Percentiles rank a stretch among this genome's conserved stretches.
phyloP scores from a whole-genome alignment of 176 grass and related monocot species.

The Eleusine indica region DNA sequence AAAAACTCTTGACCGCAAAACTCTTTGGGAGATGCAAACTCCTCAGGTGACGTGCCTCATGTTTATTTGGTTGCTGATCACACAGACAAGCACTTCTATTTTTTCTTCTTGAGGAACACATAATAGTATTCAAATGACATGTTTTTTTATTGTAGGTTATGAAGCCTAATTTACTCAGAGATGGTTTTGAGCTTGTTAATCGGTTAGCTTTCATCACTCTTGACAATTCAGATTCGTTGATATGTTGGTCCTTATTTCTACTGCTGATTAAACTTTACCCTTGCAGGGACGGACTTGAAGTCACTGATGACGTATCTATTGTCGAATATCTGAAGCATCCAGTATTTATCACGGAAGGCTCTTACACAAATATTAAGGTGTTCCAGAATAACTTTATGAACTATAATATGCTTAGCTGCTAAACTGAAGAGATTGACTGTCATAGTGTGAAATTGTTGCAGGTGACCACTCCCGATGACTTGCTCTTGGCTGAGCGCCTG shows the following conservation, averaged over 20 bases:
- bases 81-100: neutral
- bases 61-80: neutral
- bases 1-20: constrained; percentile 94
- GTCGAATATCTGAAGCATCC: constrained; percentile 91
- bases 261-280: constrained; percentile 20
- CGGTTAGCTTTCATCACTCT: constrained; percentile 49
- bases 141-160: constrained; percentile 67
- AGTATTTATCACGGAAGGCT: constrained; percentile 91
- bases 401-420: neutral
- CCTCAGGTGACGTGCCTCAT: constrained; percentile 71
- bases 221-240: neutral
- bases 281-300: constrained; percentile 79
- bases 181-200: constrained; percentile 92
- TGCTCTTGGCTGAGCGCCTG: constrained; percentile 88
- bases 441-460: constrained; percentile 37
- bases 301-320: constrained; percentile 95
- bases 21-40: constrained; percentile 99
- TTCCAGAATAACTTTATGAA: constrained; percentile 5
- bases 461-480: constrained; percentile 96
- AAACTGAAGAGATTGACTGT: constrained; percentile 23
- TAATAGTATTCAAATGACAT: neutral
- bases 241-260: neutral
- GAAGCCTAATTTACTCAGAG: constrained; percentile 71
- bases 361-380: constrained; percentile 99
- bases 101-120: constrained; percentile 6